Evolutionary conservation across 2,329 filamentous ascomycete species (phyloP).

Genomic region (Trichoderma atrobrunneum): DNA sequence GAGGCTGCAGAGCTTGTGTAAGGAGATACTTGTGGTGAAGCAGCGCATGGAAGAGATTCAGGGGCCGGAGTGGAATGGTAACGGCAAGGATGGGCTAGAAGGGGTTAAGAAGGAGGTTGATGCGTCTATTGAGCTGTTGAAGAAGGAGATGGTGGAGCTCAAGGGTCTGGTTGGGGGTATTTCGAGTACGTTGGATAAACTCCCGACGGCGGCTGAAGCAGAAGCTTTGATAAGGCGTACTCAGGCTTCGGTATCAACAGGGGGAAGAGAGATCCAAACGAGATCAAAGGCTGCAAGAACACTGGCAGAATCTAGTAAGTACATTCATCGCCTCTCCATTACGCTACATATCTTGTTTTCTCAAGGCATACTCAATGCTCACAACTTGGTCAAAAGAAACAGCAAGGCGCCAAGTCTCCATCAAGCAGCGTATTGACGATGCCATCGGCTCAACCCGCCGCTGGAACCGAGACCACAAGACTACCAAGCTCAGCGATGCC

Average conservation of each 20-base stretch:
- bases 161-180: slow-evolving; percentile 26
- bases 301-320: neutral
- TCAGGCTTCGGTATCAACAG: neutral
- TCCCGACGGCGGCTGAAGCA: slow-evolving; percentile 24
- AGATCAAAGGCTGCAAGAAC: neutral
- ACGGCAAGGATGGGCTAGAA: slow-evolving; percentile 13
- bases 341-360: too few relatives aligned
- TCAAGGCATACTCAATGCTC: neutral
- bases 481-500: slow-evolving; percentile 30
- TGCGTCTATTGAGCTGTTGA: slow-evolving; percentile 22
- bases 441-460: slow-evolving; percentile 37
- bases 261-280: neutral
- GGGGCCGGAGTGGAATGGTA: neutral
- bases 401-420: neutral
- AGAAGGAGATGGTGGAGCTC: slow-evolving; percentile 27
- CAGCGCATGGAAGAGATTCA: slow-evolving; percentile 25
- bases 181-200: slow-evolving; percentile 24
- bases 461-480: slow-evolving; percentile 40
- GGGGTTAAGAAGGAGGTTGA: slow-evolving; percentile 24
- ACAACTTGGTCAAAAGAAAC: neutral
- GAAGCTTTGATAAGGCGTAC: slow-evolving; percentile 18
- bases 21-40: slow-evolving; percentile 34
- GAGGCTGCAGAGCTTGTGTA: slow-evolving; percentile 30
- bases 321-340: neutral
- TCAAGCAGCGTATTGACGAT: slow-evolving; percentile 33